Conservation (phyloP, 1,139 yeast species). For the Saccharomyces pastorianus region DNA sequence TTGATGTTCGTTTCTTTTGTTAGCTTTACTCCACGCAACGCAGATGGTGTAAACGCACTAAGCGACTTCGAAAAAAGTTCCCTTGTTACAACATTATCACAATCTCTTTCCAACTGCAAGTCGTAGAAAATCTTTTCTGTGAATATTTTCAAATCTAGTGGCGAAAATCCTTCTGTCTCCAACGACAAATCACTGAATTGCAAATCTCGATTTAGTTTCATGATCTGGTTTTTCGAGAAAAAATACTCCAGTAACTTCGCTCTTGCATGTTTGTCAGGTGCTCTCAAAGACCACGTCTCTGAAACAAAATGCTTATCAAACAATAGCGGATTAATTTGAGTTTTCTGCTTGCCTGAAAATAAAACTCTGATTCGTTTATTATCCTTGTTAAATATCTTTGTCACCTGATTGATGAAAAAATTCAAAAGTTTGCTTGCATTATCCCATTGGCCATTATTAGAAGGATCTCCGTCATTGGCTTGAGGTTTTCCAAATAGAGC, state of each 20-base stretch:
- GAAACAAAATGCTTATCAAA: slow-evolving; percentile 67
- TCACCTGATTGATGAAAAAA: slow-evolving; percentile 33
- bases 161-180: slow-evolving; percentile 85
- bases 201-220: slow-evolving; percentile 33
- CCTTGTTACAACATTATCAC: slow-evolving; percentile 8
- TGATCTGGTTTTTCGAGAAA: slow-evolving; percentile 32
- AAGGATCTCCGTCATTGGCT: slow-evolving; percentile 11
- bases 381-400: slow-evolving; percentile 37
- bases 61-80: slow-evolving; percentile 49
- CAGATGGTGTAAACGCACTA: slow-evolving; percentile 66
- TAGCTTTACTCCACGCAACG: slow-evolving; percentile 77
- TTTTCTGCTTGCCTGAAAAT: slow-evolving; percentile 52
- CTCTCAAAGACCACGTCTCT: slow-evolving; percentile 48
- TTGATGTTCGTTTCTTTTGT: slow-evolving; percentile 60
- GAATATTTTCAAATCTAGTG: slow-evolving; percentile 67
- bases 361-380: slow-evolving; percentile 18
- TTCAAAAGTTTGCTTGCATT: background rate
- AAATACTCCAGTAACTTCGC: slow-evolving; percentile 44
- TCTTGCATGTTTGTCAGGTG: slow-evolving; percentile 67
- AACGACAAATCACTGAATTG: slow-evolving; percentile 63
- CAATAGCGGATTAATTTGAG: slow-evolving; percentile 53
- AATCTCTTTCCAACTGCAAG: slow-evolving; percentile 12
- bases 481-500: slow-evolving; percentile 44
- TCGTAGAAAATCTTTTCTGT: slow-evolving; percentile 72
- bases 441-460: slow-evolving; percentile 29